phyloP scores from a whole-genome alignment of 1,284 basidiomycete genomes.

The Waitea zeae region DNA sequence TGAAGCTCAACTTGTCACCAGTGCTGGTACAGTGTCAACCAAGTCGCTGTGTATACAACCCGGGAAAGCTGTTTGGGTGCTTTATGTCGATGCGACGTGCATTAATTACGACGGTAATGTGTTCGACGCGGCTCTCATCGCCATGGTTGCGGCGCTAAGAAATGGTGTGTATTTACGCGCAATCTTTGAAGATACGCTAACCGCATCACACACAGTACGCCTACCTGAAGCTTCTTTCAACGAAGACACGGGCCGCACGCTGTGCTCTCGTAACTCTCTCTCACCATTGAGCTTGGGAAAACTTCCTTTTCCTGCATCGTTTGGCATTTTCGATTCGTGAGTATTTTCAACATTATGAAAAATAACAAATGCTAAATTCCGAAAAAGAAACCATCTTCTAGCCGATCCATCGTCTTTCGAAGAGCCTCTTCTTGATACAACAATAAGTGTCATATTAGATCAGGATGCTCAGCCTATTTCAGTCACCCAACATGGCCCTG shows the following conservation, averaged over 20 bases:
- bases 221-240: conserved; percentile 64
- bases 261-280: conserved; percentile 40
- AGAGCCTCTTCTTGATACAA: conserved; percentile 64
- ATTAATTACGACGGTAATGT: conserved; percentile 96
- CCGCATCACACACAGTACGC: conserved; percentile 38
- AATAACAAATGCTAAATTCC: background rate
- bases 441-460: conserved; percentile 49
- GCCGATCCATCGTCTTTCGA: conserved; percentile 85
- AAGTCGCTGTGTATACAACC: conserved; percentile 65
- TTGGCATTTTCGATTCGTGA: conserved; percentile 72
- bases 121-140: conserved; percentile 80
- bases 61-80: conserved; percentile 72
- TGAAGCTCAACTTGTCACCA: conserved; percentile 14
- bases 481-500: conserved; percentile 41
- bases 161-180: conserved; percentile 42
- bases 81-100: conserved; percentile 89
- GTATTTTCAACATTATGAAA: conserved; percentile 11
- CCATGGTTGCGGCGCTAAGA: conserved; percentile 73
- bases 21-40: conserved; percentile 51
- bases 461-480: conserved; percentile 32
- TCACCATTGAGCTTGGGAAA: conserved; percentile 28
- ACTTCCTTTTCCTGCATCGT: conserved; percentile 48
- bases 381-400: conserved; percentile 42
- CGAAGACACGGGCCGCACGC: conserved; percentile 46
- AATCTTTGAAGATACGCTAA: background rate